phyloP scores from a whole-genome alignment of 345 rosid genomes.

The Eucalyptus cloeziana region DNA sequence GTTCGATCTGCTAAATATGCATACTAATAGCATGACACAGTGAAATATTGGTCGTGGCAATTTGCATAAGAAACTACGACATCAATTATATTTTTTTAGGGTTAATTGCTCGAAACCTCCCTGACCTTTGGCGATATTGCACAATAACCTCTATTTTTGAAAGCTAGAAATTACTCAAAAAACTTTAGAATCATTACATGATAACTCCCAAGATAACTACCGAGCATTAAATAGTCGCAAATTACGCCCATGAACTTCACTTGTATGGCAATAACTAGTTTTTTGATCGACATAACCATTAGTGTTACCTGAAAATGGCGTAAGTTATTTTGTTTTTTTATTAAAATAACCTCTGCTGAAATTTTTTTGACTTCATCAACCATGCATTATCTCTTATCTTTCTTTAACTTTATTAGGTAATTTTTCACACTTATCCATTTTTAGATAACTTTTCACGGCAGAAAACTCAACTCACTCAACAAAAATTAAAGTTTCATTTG shows the following conservation, averaged over 20 bases:
- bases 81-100: neutral
- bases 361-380: neutral
- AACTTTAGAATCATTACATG: neutral
- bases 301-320: neutral
- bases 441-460: neutral
- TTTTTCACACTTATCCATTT: neutral
- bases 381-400: neutral
- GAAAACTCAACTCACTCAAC: rapidly evolving
- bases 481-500: neutral
- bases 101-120: neutral
- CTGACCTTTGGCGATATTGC: neutral
- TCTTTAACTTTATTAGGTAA: neutral
- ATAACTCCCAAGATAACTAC: neutral
- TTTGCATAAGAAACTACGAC: neutral
- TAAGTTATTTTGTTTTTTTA: neutral
- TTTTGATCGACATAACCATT: rapidly evolving
- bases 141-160: neutral
- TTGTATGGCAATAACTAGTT: neutral
- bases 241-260: neutral
- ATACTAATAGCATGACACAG: neutral
- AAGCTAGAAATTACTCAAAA: neutral
- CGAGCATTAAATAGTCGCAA: neutral
- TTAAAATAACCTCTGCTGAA: neutral
- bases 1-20: neutral
- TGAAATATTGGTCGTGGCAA: neutral